Evolutionary conservation across 495 filamentous ascomycete genomes (phyloP).

Genomic region (Daldinia decipiens): DNA sequence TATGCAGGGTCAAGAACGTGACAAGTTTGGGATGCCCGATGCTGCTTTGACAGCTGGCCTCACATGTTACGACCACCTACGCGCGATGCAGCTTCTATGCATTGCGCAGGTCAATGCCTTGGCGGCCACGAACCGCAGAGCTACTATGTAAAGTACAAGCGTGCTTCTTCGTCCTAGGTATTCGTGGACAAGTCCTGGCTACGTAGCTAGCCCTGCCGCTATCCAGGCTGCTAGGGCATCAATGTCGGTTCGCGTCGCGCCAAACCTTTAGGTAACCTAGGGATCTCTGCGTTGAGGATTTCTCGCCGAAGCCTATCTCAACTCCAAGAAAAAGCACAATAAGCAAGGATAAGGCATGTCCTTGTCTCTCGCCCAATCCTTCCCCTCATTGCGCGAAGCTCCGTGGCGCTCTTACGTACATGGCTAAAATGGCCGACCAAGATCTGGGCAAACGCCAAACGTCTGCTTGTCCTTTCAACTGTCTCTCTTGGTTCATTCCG

Average conservation of each 20-base stretch:
- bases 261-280: slow-evolving; percentile 26
- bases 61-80: slow-evolving; percentile 38
- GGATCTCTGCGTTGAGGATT: slow-evolving; percentile 13
- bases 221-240: slow-evolving; percentile 22
- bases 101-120: slow-evolving; percentile 44
- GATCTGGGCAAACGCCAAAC: slow-evolving; percentile 32
- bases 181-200: slow-evolving; percentile 3
- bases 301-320: slow-evolving; percentile 3
- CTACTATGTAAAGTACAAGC: slow-evolving; percentile 7
- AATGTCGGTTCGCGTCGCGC: slow-evolving; percentile 37
- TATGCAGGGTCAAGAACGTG: slow-evolving; percentile 45
- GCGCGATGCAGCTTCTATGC: slow-evolving; percentile 43
- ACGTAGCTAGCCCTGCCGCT: slow-evolving; percentile 16
- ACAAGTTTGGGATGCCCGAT: slow-evolving; percentile 46
- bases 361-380: slow-evolving; percentile 27
- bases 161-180: slow-evolving; percentile 9
- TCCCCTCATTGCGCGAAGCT: slow-evolving; percentile 24
- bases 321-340: slow-evolving; percentile 2
- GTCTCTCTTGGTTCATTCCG: slow-evolving; percentile 17
- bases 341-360: slow-evolving; percentile 2
- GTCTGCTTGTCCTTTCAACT: slow-evolving; percentile 23
- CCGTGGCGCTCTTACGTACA: slow-evolving; percentile 38
- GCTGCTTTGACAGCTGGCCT: slow-evolving; percentile 47
- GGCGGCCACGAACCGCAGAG: slow-evolving; percentile 43
- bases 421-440: slow-evolving; percentile 43